These are phyloP conservation scores for Penicillium italicum DNA, from an alignment of 2,329 filamentous ascomycete genomes.

Conservation along the genomic window DNA sequence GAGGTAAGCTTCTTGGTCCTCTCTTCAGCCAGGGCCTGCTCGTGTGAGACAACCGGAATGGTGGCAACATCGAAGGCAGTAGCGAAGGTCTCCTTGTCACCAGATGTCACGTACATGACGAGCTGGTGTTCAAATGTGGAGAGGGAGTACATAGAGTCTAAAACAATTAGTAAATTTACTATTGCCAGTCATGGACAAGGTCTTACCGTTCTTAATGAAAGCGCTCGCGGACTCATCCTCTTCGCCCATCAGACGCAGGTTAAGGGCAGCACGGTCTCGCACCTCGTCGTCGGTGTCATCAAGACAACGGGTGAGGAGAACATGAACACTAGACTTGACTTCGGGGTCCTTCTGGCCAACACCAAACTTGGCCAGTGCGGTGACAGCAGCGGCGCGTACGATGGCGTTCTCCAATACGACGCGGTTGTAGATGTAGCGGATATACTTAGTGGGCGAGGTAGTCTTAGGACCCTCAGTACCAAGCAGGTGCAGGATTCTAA, in stretches of 20 bases:
- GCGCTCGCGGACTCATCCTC: conserved; percentile 79
- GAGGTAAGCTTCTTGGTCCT: conserved; percentile 95
- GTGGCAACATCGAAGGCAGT: conserved; percentile 84
- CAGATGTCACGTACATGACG: conserved; percentile 93
- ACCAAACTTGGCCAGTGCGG: conserved; percentile 92
- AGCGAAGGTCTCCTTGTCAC: conserved; percentile 80
- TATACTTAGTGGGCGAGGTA: conserved; percentile 94
- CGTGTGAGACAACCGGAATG: conserved; percentile 88
- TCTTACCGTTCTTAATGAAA: conserved; percentile 87
- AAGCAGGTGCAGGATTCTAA: conserved; percentile 89
- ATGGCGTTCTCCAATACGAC: conserved; percentile 97
- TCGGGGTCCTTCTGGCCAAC: conserved; percentile 95
- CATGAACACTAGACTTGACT: conserved; percentile 91
- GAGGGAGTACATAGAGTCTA: conserved; percentile 92
- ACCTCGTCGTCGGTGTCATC: conserved; percentile 98
- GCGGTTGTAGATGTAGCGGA: conserved; percentile 98
- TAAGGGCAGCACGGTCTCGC: conserved; percentile 88
- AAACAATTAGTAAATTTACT: conserved; percentile 19
- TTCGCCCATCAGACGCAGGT: conserved; percentile 85
- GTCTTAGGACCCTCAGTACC: conserved; percentile 94
- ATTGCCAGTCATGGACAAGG: neutral
- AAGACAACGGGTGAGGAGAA: conserved; percentile 86
- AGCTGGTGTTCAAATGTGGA: conserved; percentile 95
- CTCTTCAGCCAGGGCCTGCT: conserved; percentile 94
- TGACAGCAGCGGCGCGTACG: conserved; percentile 90